These are phyloP conservation scores for Vishniacozyma victoriae DNA, from an alignment of 768 basidiomycete genomes.

Conservation along the genomic window DNA sequence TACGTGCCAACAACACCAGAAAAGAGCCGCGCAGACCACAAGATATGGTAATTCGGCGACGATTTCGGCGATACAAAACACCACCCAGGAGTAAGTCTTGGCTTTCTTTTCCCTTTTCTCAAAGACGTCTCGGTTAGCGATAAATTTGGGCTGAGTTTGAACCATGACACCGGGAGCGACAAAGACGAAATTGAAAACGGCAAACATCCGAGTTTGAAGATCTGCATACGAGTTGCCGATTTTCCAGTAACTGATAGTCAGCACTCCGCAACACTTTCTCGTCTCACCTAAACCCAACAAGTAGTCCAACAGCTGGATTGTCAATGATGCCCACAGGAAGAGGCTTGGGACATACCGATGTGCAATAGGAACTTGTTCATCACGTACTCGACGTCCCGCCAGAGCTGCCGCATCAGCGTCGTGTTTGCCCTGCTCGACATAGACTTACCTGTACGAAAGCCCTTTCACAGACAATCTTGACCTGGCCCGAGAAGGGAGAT, in stretches of 20 bases:
- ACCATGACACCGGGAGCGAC: constrained; percentile 60
- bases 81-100: constrained; percentile 33
- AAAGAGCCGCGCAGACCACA: not conserved
- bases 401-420: constrained; percentile 51
- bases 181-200: constrained; percentile 51
- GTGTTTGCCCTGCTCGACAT: not conserved
- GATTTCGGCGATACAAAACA: constrained; percentile 38
- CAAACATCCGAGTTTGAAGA: constrained; percentile 70
- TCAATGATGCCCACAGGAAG: not conserved
- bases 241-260: constrained; percentile 49
- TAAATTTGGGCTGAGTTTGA: constrained; percentile 74
- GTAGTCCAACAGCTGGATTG: constrained; percentile 5
- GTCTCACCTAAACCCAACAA: constrained; percentile 16
- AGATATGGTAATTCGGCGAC: constrained; percentile 39
- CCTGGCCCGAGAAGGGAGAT: constrained; percentile 62
- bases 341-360: not conserved
- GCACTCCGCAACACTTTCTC: not conserved
- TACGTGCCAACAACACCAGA: constrained; percentile 6
- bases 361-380: constrained; percentile 39
- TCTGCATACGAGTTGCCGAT: constrained; percentile 55
- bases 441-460: constrained; percentile 34
- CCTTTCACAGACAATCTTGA: constrained; percentile 32
- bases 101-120: constrained; percentile 38
- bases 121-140: constrained; percentile 56
- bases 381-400: constrained; percentile 51